Evolutionary conservation across 306 rosid genomes (phyloP), one percentile per base, ranked within the genome.

Genomic region (Delonix regia): DNA sequence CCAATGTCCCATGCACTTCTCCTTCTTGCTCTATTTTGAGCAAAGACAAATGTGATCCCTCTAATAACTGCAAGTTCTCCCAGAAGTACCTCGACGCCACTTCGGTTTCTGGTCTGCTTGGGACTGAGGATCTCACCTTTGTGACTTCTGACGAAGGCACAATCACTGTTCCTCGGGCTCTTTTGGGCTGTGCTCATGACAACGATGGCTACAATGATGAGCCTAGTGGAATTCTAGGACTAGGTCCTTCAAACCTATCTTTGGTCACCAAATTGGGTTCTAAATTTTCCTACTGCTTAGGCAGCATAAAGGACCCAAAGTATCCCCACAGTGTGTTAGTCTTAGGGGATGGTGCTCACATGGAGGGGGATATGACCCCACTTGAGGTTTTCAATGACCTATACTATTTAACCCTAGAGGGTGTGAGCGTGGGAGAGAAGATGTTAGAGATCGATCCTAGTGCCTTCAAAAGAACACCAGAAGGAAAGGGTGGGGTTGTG

Each of bases 231-330:
- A 16, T 81, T 12, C 76, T 76, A 3, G 81, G 85, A 6, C 73
- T 81, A 2, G 81, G 77, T 22, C 16, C 77, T 59, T 70, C 64
- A 38, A 25, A 25, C 21, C 3, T 39, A 5, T 81, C 81, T 28
- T 38, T 81, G 39, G 66, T 55, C 12, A 47, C 36, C 15, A 68
- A 81, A 13, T 0, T 75, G 11, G 57, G 72, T 2, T 74, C 64
- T 3, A 81, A 59, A 47, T 81, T 75, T 18, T 81, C 77, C 27
- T 81, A 81, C 19, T 81, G 84, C 48, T 2, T 68, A 13, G 84
- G 85, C 0, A 39, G 9, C 15, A 49, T 75, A n/a, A 59, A 45
- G 36, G 77, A 81, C 27, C 85, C 52, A 13, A 25, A 48, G 13
- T 75, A 75, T 48, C 60, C 53, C 33, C 48, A 81, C 42, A 75